These are phyloP conservation scores for Papilionanthe hybrid DNA, from an alignment of 116 monocot genomes.

Conservation along the genomic window DNA sequence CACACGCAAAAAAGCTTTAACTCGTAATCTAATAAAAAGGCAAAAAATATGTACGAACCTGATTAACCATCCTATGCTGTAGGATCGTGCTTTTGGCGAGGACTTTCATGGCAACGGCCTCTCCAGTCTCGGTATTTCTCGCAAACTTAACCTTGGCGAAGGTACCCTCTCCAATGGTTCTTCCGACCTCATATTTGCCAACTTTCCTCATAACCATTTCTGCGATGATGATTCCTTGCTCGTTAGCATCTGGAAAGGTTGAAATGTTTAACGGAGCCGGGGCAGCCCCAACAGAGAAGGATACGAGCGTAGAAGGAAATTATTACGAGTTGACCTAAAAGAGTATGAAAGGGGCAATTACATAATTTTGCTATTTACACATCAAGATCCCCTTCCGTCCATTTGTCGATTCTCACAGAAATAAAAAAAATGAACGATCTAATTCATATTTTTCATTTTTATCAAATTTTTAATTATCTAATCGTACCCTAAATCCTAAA, in stretches of 20 bases:
- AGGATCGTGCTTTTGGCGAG: constrained; percentile 45
- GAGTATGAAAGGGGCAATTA: no score
- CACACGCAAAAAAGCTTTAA: no score
- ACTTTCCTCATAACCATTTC: constrained; percentile 29
- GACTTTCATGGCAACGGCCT: constrained; percentile 43
- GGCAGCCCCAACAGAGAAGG: no score
- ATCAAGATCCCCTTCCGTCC: no score
- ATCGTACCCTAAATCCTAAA: no score
- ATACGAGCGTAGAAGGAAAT: no score
- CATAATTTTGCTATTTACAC: no score
- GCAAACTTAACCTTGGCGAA: constrained; percentile 61
- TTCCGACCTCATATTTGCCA: constrained; percentile 45
- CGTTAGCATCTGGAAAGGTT: neutral
- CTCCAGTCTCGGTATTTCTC: constrained; percentile 30
- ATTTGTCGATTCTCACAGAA: no score
- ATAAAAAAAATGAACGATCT: no score
- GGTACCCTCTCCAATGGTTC: constrained; percentile 50
- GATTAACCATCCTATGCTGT: constrained; percentile 49
- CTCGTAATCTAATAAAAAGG: neutral
- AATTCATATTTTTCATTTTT: no score
- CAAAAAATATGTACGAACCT: constrained; percentile 12
- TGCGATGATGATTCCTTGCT: neutral
- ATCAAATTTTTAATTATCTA: no score
- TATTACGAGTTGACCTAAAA: no score
- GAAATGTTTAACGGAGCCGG: neutral